These are phyloP conservation scores for Neospermospora avenae DNA, from an alignment of 2,329 filamentous ascomycete species.

Conservation along the genomic window DNA sequence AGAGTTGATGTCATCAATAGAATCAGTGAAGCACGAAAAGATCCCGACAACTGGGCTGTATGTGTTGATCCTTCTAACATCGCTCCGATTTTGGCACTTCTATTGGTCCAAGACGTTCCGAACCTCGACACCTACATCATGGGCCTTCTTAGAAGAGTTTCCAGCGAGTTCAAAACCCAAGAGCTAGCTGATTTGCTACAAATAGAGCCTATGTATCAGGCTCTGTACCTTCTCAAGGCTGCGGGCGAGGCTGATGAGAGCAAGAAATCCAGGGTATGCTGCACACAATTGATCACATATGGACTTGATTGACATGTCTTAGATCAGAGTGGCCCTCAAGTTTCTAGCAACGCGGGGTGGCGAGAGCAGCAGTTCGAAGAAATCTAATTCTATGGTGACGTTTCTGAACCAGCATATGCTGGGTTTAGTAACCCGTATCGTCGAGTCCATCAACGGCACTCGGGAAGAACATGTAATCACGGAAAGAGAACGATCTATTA, in stretches of 20 bases:
- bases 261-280: constrained; percentile 54
- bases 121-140: constrained; percentile 64
- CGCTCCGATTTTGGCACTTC: constrained; percentile 54
- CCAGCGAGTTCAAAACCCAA: constrained; percentile 64
- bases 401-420: constrained; percentile 84
- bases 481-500: constrained; percentile 76
- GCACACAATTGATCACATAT: neutral
- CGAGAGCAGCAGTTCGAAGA: constrained; percentile 34
- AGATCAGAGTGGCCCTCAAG: constrained; percentile 35
- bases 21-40: constrained; percentile 74
- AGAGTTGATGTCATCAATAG: constrained; percentile 75
- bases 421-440: constrained; percentile 80
- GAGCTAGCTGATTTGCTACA: constrained; percentile 68
- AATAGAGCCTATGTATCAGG: constrained; percentile 70
- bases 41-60: constrained; percentile 56
- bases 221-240: constrained; percentile 77
- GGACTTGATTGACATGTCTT: constrained; percentile 11
- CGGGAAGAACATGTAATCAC: constrained; percentile 51
- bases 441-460: constrained; percentile 71
- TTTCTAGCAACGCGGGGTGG: constrained; percentile 39
- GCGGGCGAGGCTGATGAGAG: constrained; percentile 65
- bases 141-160: constrained; percentile 64
- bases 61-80: constrained; percentile 56
- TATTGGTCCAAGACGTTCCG: constrained; percentile 54
- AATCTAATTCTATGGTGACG: constrained; percentile 59